Conservation (phyloP, 2,329 filamentous ascomycete genomes). For the Akanthomyces lecanii region DNA sequence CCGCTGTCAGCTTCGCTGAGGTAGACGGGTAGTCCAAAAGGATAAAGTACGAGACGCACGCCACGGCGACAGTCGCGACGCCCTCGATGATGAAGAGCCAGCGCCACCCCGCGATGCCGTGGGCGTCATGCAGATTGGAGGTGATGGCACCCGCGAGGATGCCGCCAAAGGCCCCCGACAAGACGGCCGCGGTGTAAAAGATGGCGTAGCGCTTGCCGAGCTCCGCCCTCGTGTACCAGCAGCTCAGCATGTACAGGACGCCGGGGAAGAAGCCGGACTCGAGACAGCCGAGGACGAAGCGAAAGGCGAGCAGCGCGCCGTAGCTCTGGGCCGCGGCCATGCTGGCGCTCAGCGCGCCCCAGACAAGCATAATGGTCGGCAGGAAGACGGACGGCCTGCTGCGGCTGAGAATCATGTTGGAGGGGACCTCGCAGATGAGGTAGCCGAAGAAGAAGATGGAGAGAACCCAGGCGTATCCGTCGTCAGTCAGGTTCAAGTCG, state of each 20-base stretch:
- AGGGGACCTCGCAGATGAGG: constrained; percentile 51
- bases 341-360: constrained; percentile 51
- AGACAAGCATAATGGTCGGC: constrained; percentile 49
- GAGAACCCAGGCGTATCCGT: constrained; percentile 53
- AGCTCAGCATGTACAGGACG: constrained; percentile 52
- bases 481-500: constrained; percentile 43
- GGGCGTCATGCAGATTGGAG: constrained; percentile 52
- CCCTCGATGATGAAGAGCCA: constrained; percentile 64
- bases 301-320: constrained; percentile 40
- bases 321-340: constrained; percentile 49
- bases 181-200: constrained; percentile 49
- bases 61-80: constrained; percentile 49
- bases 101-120: constrained; percentile 53
- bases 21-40: constrained; percentile 64
- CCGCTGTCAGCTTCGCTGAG: constrained; percentile 54
- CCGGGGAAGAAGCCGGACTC: constrained; percentile 57
- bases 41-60: constrained; percentile 54
- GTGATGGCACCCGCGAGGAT: constrained; percentile 58
- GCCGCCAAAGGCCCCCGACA: constrained; percentile 56
- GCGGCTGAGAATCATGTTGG: constrained; percentile 51
- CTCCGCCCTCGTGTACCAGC: constrained; percentile 53
- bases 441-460: constrained; percentile 57
- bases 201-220: constrained; percentile 52
- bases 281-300: constrained; percentile 50
- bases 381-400: constrained; percentile 50